Conservation (phyloP, 2,329 filamentous ascomycete genomes). For the Talaromyces sp. region DNA sequence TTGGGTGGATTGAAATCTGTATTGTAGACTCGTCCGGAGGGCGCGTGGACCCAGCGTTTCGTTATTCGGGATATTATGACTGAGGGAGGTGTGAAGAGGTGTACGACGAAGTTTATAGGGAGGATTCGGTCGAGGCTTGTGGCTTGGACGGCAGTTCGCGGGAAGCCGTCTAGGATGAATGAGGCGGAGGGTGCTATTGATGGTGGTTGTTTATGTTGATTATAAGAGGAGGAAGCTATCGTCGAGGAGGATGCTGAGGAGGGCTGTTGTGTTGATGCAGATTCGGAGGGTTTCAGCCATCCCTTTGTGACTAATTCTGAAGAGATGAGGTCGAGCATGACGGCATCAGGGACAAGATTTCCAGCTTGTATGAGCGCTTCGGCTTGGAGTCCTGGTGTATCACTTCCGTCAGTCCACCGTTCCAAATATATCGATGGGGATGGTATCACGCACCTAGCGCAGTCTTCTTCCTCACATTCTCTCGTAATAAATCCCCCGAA, state of each 20-base stretch:
- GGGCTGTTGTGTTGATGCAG: neutral
- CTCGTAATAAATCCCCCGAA: slow-evolving; percentile 85
- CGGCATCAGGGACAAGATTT: slow-evolving; percentile 82
- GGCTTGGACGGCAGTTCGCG: slow-evolving; percentile 81
- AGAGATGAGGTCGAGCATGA: slow-evolving; percentile 89
- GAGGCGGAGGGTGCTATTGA: slow-evolving; percentile 74
- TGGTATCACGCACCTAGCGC: slow-evolving; percentile 66
- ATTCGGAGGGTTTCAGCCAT: slow-evolving; percentile 63
- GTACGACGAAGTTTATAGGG: slow-evolving; percentile 92
- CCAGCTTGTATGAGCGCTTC: slow-evolving; percentile 85
- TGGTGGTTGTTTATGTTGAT: slow-evolving; percentile 31
- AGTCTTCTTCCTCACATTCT: slow-evolving; percentile 87
- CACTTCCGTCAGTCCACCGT: neutral
- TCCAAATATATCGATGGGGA: neutral
- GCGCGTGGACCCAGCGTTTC: slow-evolving; percentile 88
- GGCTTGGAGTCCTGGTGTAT: slow-evolving; percentile 77
- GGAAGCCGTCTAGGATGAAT: slow-evolving; percentile 95
- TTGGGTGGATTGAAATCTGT: slow-evolving; percentile 86
- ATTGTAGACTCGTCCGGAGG: slow-evolving; percentile 92
- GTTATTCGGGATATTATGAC: slow-evolving; percentile 88
- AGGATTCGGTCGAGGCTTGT: slow-evolving; percentile 73
- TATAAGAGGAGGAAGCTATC: slow-evolving; percentile 47
- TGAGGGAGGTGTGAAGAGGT: slow-evolving; percentile 77
- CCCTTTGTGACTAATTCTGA: slow-evolving; percentile 82
- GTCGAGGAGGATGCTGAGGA: slow-evolving; percentile 32